Conservation (phyloP, 441 rosid genomes). For the Eutrema salsugineum region DNA sequence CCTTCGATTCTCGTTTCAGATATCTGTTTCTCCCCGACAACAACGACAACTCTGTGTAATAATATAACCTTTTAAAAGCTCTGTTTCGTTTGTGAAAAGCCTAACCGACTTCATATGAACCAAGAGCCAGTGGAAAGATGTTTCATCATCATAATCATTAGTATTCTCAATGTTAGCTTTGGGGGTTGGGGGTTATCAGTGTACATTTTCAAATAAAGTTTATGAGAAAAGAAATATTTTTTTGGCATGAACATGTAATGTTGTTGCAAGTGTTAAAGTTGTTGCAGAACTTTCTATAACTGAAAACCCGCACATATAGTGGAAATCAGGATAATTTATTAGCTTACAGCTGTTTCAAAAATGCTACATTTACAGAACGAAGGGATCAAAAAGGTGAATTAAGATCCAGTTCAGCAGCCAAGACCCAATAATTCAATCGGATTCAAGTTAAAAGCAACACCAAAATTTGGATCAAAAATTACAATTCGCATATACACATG, state of each 20-base stretch:
- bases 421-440: constrained; percentile 12
- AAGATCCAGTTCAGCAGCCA: neutral
- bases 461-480: constrained; percentile 17
- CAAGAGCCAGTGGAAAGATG: neutral
- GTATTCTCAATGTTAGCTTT: neutral
- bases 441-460: constrained; percentile 6
- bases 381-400: neutral
- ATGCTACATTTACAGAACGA: constrained; percentile 15
- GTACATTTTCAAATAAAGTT: constrained; percentile 6
- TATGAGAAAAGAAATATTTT: neutral
- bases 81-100: constrained; percentile 13
- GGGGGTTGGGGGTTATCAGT: neutral
- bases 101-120: constrained; percentile 8
- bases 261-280: too few relatives aligned
- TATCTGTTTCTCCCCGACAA: constrained; percentile 66
- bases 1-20: constrained; percentile 79
- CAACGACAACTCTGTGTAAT: constrained; percentile 7
- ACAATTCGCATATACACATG: constrained; percentile 16
- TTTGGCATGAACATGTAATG: neutral
- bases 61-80: neutral
- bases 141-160: constrained; percentile 1
- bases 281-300: neutral
- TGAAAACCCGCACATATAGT: neutral
- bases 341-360: constrained; percentile 15
- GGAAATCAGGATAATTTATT: neutral